A percentile compares a stretch with the other conserved stretches of the same genome.
These are phyloP conservation scores for Dittrichia graveolens DNA, from an alignment of 129 eudicot species.

Conservation along the genomic window DNA sequence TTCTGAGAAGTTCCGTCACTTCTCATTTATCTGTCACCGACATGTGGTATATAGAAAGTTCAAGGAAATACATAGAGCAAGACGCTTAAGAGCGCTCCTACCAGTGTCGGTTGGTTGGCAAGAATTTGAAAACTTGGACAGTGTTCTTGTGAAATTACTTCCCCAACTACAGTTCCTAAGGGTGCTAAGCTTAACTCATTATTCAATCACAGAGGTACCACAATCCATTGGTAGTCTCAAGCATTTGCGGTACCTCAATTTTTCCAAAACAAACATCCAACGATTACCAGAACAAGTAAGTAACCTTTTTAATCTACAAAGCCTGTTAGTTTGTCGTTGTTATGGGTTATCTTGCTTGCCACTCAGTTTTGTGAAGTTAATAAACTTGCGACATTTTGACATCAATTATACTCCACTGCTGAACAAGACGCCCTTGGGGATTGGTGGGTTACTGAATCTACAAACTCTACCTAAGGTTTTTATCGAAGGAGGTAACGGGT, in stretches of 20 bases:
- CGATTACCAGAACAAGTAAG: conserved; percentile 1
- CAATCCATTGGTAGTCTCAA: neutral
- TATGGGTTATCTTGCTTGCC: neutral
- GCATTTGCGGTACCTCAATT: conserved; percentile 11
- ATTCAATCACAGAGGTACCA: neutral
- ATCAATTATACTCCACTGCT: neutral
- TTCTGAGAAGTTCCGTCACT: neutral
- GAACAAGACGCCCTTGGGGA: neutral
- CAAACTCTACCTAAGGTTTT: no score
- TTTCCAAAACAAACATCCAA: neutral
- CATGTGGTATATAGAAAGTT: neutral
- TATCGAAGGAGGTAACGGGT: no score
- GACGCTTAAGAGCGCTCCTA: neutral
- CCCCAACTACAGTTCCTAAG: neutral
- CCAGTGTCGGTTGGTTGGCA: neutral
- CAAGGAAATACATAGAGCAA: neutral
- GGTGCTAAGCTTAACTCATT: neutral
- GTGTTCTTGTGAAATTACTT: neutral
- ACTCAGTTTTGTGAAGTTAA: neutral
- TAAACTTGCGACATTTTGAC: neutral
- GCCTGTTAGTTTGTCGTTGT: neutral
- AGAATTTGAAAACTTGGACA: neutral
- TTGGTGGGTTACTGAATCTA: no score
- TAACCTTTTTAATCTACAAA: neutral
- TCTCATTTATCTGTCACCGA: neutral